These are phyloP conservation scores for Helianthus tuberosus DNA, from an alignment of 129 eudicot genomes.

Conservation along the genomic window DNA sequence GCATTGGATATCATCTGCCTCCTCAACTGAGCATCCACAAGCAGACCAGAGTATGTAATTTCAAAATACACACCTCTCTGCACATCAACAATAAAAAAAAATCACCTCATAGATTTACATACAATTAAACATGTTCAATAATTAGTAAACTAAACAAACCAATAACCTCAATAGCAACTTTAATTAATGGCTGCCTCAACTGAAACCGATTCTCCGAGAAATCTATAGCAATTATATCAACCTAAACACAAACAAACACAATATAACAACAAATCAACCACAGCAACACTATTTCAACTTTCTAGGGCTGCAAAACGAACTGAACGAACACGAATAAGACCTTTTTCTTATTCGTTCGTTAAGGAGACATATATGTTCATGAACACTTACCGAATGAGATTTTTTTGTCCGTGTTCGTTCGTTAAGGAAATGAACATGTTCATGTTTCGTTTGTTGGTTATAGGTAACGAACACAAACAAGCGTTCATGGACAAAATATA, in stretches of 20 bases:
- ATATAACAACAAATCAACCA: not conserved
- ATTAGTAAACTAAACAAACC: not conserved
- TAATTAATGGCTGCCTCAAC: constrained; percentile 70
- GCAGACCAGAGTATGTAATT: constrained; percentile 68
- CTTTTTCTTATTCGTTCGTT: too few species aligned
- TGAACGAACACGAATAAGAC: too few species aligned
- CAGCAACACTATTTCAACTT: not conserved
- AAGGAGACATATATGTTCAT: too few species aligned
- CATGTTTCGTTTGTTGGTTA: too few species aligned
- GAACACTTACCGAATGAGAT: too few species aligned
- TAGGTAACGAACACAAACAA: too few species aligned
- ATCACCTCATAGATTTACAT: not conserved
- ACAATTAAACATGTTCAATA: constrained; percentile 11
- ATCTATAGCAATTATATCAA: constrained; percentile 86
- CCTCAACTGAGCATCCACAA: constrained; percentile 70
- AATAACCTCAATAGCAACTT: constrained; percentile 79
- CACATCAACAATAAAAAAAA: constrained; percentile 29
- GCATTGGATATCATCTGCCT: constrained; percentile 75
- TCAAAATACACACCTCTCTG: constrained; percentile 95
- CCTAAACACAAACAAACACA: constrained; percentile 70
- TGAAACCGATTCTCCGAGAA: constrained; percentile 75
- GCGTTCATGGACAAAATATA: too few species aligned
- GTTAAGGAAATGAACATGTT: too few species aligned
- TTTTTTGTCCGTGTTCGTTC: too few species aligned
- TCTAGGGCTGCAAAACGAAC: not conserved